Evolutionary conservation across 441 rosid genomes (phyloP).

Genomic region (Populus hybrid): DNA sequence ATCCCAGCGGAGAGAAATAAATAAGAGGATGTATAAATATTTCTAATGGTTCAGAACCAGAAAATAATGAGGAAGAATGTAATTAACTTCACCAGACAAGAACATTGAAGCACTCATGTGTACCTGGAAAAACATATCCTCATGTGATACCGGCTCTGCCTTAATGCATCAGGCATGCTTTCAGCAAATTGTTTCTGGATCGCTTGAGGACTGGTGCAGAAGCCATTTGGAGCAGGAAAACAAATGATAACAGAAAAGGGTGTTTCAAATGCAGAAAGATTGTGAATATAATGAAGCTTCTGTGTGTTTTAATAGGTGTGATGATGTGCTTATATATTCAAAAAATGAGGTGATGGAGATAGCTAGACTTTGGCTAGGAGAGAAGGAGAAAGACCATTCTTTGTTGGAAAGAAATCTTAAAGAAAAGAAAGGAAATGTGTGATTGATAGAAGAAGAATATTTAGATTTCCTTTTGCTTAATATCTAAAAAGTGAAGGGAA

Average conservation of each 20-base stretch:
- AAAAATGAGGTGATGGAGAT: not conserved
- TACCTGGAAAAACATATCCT: constrained; percentile 47
- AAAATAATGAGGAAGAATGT: not conserved
- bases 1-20: not conserved
- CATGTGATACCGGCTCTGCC: constrained; percentile 42
- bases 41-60: not conserved
- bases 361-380: not conserved
- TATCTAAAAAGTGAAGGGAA: constrained; percentile 24
- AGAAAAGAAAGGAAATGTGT: constrained; percentile 37
- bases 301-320: not conserved
- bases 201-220: constrained; percentile 25
- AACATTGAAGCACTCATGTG: not conserved
- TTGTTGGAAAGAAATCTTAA: constrained; percentile 20
- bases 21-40: not conserved
- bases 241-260: not conserved
- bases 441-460: constrained; percentile 10
- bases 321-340: constrained; percentile 10
- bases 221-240: constrained; percentile 22
- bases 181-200: constrained; percentile 42
- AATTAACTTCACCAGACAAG: not conserved
- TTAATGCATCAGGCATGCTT: constrained; percentile 50
- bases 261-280: not conserved
- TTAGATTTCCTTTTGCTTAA: constrained; percentile 16
- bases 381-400: constrained; percentile 32
- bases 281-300: constrained; percentile 1